Base-by-base conservation (phyloP, 768 basidiomycete genomes). In the Boletus sensibilis region DNA sequence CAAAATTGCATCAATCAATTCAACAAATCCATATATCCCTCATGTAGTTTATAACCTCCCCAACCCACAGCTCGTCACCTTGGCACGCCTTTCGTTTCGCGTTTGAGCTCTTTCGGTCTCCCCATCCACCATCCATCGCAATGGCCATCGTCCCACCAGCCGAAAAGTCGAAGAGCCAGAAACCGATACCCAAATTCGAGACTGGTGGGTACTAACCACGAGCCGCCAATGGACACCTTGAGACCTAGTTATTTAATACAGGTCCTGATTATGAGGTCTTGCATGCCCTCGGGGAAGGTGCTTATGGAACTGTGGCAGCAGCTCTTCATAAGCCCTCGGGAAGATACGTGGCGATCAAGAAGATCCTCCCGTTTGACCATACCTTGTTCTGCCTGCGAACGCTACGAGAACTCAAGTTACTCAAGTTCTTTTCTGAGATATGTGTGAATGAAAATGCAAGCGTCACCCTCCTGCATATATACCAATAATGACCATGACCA, bases 291-390 rank as follows among this genome's bases (percentile, higher is more conserved):
- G 90, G 89, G 44, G 90, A 92, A 75, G 90, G 93, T 52, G 91
- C 92, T 45, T 94, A 94, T 68, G 94, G 94, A 31, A 92, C 89
- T 21, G 94, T 97, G 48, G 90, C 83, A 53, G 90, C 94, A 53
- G 95, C 94, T 34, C 75, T 89, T 37, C 94, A 97, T 75, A 83
- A 84, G 63, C 88, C 90, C 6, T 84, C 86, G 9, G 84, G 87
- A 33, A 84, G 85, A 57, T 84, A 92, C 70, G 93, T 98, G 16
- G 95, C 94, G 41, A 95, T 96, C 76, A 98, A 96, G 82, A 94
- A 92, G 75, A 88, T 97, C 65, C 84, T 90, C 40, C 94, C 94
- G 10, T 96, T 97, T 72, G 94, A 96, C 66, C 94, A 96, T 69
- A 88, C 91, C 33, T 79, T 96, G 72, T 96, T 94, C 76, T 92